phyloP scores from a whole-genome alignment of 495 filamentous ascomycete genomes.

The Viridothelium virens region DNA sequence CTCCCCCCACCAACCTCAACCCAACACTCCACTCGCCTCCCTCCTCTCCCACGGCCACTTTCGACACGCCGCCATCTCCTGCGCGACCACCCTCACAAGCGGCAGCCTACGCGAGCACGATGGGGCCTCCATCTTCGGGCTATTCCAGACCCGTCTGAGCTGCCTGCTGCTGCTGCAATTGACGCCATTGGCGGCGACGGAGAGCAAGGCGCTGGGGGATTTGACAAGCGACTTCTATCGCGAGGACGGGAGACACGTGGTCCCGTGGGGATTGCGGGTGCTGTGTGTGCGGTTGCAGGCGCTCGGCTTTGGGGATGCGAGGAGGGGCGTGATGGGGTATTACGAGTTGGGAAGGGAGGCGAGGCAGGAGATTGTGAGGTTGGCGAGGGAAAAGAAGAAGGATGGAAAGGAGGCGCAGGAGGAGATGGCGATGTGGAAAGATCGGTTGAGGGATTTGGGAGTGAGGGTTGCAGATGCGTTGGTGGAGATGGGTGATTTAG shows the following conservation, averaged over 20 bases:
- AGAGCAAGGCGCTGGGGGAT: conserved; percentile 77
- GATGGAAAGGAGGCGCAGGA: conserved; percentile 19
- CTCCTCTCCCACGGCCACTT: conserved; percentile 56
- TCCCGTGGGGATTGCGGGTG: conserved; percentile 82
- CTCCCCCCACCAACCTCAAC: conserved; percentile 38
- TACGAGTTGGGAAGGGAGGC: conserved; percentile 82
- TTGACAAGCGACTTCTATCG: conserved; percentile 59
- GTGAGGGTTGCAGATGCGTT: conserved; percentile 69
- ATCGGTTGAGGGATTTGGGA: conserved; percentile 63
- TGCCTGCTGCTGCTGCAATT: conserved; percentile 68
- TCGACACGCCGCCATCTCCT: conserved; percentile 64
- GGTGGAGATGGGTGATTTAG: conserved; percentile 84
- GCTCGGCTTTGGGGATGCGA: conserved; percentile 67
- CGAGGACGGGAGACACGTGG: conserved; percentile 36
- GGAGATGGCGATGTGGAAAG: conserved; percentile 56
- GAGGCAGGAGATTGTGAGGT: conserved; percentile 42
- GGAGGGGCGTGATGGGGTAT: conserved; percentile 77
- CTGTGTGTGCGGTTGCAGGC: conserved; percentile 75
- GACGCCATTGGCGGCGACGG: conserved; percentile 66
- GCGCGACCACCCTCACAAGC: conserved; percentile 57
- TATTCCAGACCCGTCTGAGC: conserved; percentile 77
- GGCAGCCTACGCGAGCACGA: conserved; percentile 50
- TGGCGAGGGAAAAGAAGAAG: conserved; percentile 6
- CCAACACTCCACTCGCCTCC: conserved; percentile 41
- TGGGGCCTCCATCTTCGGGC: conserved; percentile 56